Evolutionary conservation across 305 asterid genomes (phyloP), one percentile per base, ranked within the genome.

Genomic region (Salvia sclarea): DNA sequence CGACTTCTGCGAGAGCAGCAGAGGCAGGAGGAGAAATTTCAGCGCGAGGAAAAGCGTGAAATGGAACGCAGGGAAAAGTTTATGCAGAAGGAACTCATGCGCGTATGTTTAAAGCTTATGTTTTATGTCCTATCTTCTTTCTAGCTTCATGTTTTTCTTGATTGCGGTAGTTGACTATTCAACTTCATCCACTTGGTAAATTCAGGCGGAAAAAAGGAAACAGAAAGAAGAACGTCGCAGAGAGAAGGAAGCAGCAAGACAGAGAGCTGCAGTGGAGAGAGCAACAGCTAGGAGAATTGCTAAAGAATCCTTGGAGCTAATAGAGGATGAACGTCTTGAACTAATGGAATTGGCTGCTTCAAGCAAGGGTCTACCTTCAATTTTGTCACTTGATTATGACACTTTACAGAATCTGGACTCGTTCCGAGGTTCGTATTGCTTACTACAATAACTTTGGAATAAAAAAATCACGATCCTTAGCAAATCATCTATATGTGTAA

Each of bases 321-420:
- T 95, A 68, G 99, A 95, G 81, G 99, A 95, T 77, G 99, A 95
- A 74, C 98, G 99, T 20, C 84, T 95, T 40, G 99, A 95, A 74
- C 82, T 95, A 53, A 91, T 95, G 99, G 99, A 95, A 74, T 74
- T 95, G 80, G 98, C 98, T 78, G 95, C 97, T 71, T 79, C 88
- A 52, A 83, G 87, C 81, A 95, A 86, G 83, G 95, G 96, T 52
- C 75, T 95, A 44, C 85, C 95, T 59, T 95, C 99, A 56, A 83
- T 95, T 49, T 77, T 82, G 52, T 83, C 97, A 66, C 98, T 95
- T 75, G 96, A 89, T 81, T 88, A 84, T 76, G 92, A 85, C 68
- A 80, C 95, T 21, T 67, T 92, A 74, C 98, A 95, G 70, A 86
- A 86, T 79, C 98, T 95, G 13, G 99, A 95, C 61, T 64, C 74